Percentiles rank a stretch among this genome's conserved stretches.
phyloP scores from a whole-genome alignment of 805 yeast genomes.

The Saturnispora besseyi region DNA sequence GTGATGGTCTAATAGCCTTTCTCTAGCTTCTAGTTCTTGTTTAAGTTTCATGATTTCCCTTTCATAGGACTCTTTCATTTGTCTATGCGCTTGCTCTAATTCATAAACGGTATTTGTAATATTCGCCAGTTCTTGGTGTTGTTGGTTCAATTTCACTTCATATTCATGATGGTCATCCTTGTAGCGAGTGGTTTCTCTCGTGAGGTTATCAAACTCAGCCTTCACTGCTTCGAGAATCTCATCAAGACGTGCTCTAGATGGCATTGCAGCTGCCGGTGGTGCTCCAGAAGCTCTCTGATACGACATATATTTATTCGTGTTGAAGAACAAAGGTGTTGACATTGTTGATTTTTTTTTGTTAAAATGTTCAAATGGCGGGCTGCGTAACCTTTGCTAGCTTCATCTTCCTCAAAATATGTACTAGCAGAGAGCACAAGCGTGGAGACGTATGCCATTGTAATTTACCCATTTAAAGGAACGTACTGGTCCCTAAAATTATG shows the following conservation, averaged over 20 bases:
- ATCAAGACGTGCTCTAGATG: slow-evolving; percentile 30
- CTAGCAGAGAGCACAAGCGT: neutral
- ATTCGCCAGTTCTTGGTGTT: slow-evolving; percentile 86
- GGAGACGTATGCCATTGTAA: neutral
- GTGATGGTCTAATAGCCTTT: slow-evolving; percentile 44
- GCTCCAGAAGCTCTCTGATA: slow-evolving; percentile 22
- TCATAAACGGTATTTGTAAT: slow-evolving; percentile 91
- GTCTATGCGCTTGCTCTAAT: slow-evolving; percentile 86
- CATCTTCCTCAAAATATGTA: neutral
- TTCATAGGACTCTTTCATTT: slow-evolving; percentile 92
- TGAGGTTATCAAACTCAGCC: slow-evolving; percentile 79
- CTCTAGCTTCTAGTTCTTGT: slow-evolving; percentile 75
- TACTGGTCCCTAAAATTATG: too few species aligned
- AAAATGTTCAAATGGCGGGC: neutral
- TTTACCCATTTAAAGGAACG: too few species aligned
- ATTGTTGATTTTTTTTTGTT: neutral
- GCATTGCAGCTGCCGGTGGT: slow-evolving; percentile 18
- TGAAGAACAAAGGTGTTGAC: neutral
- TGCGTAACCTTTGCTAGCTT: neutral
- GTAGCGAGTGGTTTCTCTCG: slow-evolving; percentile 76
- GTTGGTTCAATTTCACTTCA: slow-evolving; percentile 84
- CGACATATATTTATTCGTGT: slow-evolving; percentile 15
- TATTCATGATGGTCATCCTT: slow-evolving; percentile 89
- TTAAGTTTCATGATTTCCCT: slow-evolving; percentile 83
- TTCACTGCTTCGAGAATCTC: slow-evolving; percentile 88